Conservation (phyloP, 345 rosid species). For the Trapa incisa region DNA sequence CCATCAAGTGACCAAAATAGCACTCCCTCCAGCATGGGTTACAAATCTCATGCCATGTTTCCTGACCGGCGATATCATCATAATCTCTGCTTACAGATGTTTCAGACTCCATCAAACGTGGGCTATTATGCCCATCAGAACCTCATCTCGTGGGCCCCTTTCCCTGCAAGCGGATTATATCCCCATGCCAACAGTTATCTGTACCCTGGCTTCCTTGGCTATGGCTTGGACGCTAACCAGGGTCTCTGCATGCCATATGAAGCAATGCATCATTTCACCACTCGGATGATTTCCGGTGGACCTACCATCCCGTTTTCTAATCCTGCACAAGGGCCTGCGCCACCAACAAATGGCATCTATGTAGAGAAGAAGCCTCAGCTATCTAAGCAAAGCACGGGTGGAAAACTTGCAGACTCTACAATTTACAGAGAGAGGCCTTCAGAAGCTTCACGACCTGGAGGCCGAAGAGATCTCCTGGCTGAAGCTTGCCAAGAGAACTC, state of each 20-base stretch:
- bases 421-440: constrained; percentile 23
- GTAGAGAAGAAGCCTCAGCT: constrained; percentile 25
- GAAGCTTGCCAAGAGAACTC: constrained; percentile 19
- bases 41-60: constrained; percentile 37
- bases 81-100: constrained; percentile 40
- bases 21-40: constrained; percentile 16
- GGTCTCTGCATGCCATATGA: constrained; percentile 58
- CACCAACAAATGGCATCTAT: constrained; percentile 33
- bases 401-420: constrained; percentile 13
- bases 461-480: constrained; percentile 16
- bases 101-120: constrained; percentile 54
- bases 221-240: constrained; percentile 51
- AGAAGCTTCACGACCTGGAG: constrained; percentile 19
- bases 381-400: constrained; percentile 16
- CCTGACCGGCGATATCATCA: constrained; percentile 46
- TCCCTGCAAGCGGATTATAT: constrained; percentile 47
- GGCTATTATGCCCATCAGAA: constrained; percentile 64
- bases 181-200: constrained; percentile 50
- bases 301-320: constrained; percentile 13
- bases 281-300: constrained; percentile 32
- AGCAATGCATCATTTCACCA: constrained; percentile 29
- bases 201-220: constrained; percentile 46
- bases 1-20: constrained; percentile 26
- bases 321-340: constrained; percentile 43
- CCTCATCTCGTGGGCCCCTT: constrained; percentile 69